Conservation (phyloP, 805 yeast genomes). For the Candida sanyiensis region DNA sequence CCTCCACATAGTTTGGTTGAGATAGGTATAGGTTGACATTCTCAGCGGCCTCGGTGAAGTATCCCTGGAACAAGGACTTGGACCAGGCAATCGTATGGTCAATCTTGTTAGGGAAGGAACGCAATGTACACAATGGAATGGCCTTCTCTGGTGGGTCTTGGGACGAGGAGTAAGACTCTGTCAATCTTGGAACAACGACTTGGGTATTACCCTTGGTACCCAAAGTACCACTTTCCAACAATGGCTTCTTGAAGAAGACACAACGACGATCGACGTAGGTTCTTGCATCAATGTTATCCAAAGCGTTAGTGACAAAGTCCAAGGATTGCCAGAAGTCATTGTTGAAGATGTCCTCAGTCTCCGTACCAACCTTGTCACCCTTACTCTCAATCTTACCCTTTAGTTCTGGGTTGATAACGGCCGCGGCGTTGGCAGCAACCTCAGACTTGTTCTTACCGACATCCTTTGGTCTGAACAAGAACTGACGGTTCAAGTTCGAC, state of each 20-base stretch:
- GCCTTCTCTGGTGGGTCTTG: conserved; percentile 99
- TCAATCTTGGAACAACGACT: conserved; percentile 86
- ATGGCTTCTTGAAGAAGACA: conserved; percentile 83
- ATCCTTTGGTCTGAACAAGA: conserved; percentile 88
- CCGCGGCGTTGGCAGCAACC: conserved; percentile 82
- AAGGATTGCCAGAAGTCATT: conserved; percentile 79
- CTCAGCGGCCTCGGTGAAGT: conserved; percentile 85
- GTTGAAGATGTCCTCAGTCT: conserved; percentile 81
- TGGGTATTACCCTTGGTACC: conserved; percentile 99
- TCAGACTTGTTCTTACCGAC: conserved; percentile 90
- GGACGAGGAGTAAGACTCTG: conserved; percentile 93
- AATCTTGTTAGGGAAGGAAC: conserved; percentile 96
- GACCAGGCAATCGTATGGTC: conserved; percentile 99
- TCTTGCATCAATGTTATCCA: conserved; percentile 97
- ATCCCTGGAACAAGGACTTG: conserved; percentile 87
- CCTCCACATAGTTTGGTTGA: conserved; percentile 90
- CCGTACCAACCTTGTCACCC: conserved; percentile 88
- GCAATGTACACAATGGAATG: conserved; percentile 92
- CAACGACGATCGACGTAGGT: conserved; percentile 97
- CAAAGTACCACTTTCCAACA: conserved; percentile 93
- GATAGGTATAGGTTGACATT: conserved; percentile 85
- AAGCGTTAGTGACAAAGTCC: conserved; percentile 91
- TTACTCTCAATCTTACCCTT: conserved; percentile 67
- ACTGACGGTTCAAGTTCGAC: conserved; percentile 94
- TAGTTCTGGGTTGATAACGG: conserved; percentile 79